Base-by-base conservation (phyloP, 805 yeast species). In the Helenozyma baotianmanensis region DNA sequence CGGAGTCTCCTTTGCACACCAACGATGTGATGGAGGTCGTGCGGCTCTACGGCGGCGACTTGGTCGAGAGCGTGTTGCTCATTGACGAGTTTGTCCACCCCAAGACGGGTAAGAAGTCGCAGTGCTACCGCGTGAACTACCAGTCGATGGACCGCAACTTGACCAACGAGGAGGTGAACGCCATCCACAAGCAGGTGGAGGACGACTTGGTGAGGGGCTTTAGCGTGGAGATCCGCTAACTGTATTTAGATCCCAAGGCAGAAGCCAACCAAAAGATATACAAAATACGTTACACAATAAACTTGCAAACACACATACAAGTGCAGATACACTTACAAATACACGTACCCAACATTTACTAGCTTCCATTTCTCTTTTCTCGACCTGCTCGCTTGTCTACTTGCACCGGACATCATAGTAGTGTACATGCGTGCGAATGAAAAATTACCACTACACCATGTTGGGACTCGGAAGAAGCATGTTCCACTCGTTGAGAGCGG, bases 1-100 rank as follows among this genome's bases (percentile, higher is more conserved):
- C 59, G 2, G 61, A 56, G 5, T 40, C 53, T 0, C 36, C 56
- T 7, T 53, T 85, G 23, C 97, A 90, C 51, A 83, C 79, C 42
- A 92, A 92, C 55, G 98, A 92, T 55, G 70, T 92, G 18, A 90
- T 87, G 95, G 98, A 92, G 57, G 70, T 84, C 32, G 92, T 92
- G 14, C 78, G 98, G 53, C 73, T 74, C 35, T 70, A 72, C 26
- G 96, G 92, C 7, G 94, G 92, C 3, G 95, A 87, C 58, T 64
- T 88, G 38, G 94, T 89, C 0, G 97, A 90, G 58, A 84, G 79
- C 47, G 97, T 92, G 2, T 65, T 70, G 29, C 60, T 83, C 28
- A 68, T 86, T 21, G 98, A 92, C 54, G 82, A 82, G 51, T 92
- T 90, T 51, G 68, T 65, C 10, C 95, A 90, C 57, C 95, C 95